Percentiles rank a stretch among this genome's conserved stretches.
Conservation (phyloP, 108 stramenopile genomes). For the Cyclotella baltica region DNA sequence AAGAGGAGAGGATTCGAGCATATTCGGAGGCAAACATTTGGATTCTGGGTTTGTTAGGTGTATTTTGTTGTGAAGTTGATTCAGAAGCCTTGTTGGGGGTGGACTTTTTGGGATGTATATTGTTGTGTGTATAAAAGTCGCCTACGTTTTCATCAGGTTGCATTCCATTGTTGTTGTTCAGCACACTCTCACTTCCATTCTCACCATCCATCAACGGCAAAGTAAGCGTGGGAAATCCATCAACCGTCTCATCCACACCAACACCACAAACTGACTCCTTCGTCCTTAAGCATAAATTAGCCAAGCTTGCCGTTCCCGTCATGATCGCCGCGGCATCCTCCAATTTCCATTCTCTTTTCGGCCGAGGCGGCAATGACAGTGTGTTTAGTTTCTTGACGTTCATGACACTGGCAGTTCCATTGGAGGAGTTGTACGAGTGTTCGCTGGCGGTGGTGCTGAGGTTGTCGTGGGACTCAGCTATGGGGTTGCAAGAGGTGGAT, state of each 20-base stretch:
- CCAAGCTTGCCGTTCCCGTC: slow-evolving; percentile 47
- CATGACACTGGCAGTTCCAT: background rate
- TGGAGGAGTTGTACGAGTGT: slow-evolving; percentile 20
- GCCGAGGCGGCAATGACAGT: slow-evolving; percentile 2
- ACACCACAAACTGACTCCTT: slow-evolving; percentile 28
- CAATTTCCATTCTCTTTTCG: background rate
- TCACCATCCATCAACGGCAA: slow-evolving; percentile 3
- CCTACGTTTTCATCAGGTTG: slow-evolving; percentile 5
- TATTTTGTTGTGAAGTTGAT: slow-evolving; percentile 4
- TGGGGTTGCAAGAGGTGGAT: slow-evolving; percentile 16
- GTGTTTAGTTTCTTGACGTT: background rate
- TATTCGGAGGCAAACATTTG: slow-evolving; percentile 92
- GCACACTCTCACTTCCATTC: background rate
- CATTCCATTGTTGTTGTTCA: background rate
- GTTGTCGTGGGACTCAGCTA: background rate
- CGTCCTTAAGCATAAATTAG: slow-evolving; percentile 47
- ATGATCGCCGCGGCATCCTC: slow-evolving; percentile 35
- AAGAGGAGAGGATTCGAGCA: slow-evolving; percentile 75
- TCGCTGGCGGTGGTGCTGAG: slow-evolving; percentile 26
- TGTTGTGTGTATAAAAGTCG: background rate
- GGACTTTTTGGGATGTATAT: slow-evolving; percentile 2
- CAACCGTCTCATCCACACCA: background rate
- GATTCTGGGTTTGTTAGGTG: slow-evolving; percentile 56
- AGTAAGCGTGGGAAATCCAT: background rate
- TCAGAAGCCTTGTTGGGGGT: slow-evolving; percentile 7